These are phyloP conservation scores for Chytriomyces sp. DNA, from an alignment of 192 early-diverging fungal genomes.

Conservation along the genomic window DNA sequence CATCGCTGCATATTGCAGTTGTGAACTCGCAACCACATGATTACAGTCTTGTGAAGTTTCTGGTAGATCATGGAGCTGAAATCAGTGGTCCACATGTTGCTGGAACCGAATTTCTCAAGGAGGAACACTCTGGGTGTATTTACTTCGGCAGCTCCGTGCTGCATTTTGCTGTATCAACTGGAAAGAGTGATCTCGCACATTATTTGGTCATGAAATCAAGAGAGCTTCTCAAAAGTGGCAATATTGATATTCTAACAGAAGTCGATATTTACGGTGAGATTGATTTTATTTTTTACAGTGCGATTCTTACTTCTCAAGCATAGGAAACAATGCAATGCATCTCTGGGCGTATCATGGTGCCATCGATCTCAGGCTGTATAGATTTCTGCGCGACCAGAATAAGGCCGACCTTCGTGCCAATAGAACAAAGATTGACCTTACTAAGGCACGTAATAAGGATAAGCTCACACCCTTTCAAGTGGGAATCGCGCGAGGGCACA, in stretches of 20 bases:
- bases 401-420: background rate
- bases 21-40: background rate
- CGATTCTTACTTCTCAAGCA: too few relatives aligned
- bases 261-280: conserved; percentile 26
- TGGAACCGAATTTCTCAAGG: conserved; percentile 23
- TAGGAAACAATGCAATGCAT: conserved; percentile 41
- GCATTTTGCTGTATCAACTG: conserved; percentile 23
- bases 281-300: too few relatives aligned
- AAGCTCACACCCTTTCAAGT: conserved; percentile 25
- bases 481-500: conserved; percentile 24
- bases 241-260: background rate
- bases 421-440: conserved; percentile 6
- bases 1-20: conserved; percentile 26
- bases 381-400: conserved; percentile 1
- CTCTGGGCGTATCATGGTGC: conserved; percentile 28
- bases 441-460: conserved; percentile 26
- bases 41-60: conserved; percentile 5
- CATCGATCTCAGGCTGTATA: conserved; percentile 5
- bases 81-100: conserved; percentile 12
- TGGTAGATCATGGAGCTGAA: conserved; percentile 13
- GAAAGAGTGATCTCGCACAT: background rate
- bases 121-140: conserved; percentile 1
- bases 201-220: conserved; percentile 13
- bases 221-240: too few relatives aligned
- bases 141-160: conserved; percentile 22